These are phyloP conservation scores for Pinus albicaulis DNA, from an alignment of 75 land plant species.

Conservation along the genomic window DNA sequence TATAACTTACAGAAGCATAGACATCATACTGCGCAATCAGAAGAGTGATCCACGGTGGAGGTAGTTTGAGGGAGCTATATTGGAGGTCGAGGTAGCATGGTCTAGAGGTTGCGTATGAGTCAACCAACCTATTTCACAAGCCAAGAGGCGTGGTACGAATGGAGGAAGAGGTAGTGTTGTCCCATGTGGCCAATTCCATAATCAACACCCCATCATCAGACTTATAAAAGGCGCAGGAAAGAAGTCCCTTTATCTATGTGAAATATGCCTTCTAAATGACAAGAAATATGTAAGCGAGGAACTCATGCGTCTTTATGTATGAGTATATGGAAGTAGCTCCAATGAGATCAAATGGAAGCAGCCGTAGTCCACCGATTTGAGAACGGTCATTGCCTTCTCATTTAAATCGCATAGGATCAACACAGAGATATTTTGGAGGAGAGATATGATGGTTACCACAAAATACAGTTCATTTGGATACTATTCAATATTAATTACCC, in stretches of 20 bases:
- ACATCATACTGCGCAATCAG: too few species aligned
- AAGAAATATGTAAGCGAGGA: constrained; percentile 1
- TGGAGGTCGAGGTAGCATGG: too few species aligned
- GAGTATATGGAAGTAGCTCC: neutral
- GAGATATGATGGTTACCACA: too few species aligned
- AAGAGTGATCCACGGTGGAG: too few species aligned
- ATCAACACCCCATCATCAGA: neutral
- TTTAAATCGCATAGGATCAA: neutral
- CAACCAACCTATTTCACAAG: too few species aligned
- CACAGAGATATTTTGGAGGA: too few species aligned
- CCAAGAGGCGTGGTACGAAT: too few species aligned
- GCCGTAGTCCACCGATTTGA: neutral
- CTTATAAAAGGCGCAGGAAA: neutral
- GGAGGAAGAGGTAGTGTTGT: neutral
- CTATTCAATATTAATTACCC: too few species aligned
- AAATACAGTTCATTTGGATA: too few species aligned
- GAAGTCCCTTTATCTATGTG: neutral
- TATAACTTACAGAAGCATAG: too few species aligned
- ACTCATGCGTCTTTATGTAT: neutral
- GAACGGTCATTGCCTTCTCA: neutral
- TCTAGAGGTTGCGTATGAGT: too few species aligned
- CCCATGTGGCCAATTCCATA: neutral
- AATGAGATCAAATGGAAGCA: neutral
- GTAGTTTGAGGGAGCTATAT: too few species aligned
- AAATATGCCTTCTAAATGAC: neutral